Evolutionary conservation across 257 asterid species (phyloP).

Genomic region (Linaria vulgaris): DNA sequence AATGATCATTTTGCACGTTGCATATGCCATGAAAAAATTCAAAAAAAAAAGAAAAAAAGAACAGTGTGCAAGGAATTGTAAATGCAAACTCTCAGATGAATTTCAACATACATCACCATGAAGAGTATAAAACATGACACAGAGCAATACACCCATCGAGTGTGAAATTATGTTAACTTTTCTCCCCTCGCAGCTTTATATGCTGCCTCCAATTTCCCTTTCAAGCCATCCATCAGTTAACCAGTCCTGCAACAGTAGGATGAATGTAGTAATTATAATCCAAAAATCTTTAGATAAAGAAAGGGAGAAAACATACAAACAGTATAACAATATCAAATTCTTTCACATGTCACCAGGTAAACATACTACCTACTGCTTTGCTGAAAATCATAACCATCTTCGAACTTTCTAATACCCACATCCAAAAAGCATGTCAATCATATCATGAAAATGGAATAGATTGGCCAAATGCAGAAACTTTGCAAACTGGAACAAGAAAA

Average conservation of each 20-base stretch:
- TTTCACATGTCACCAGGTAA: slow-evolving; percentile 1
- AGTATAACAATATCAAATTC: too few species aligned
- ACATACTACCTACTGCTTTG: slow-evolving; percentile 85
- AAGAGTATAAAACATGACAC: slow-evolving; percentile 67
- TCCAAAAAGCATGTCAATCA: slow-evolving; percentile 94
- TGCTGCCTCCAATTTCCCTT: slow-evolving; percentile 69
- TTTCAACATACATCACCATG: slow-evolving; percentile 63
- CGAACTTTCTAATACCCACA: slow-evolving; percentile 90
- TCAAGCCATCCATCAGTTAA: slow-evolving; percentile 67
- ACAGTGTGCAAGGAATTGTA: not conserved
- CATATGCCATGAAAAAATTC: not conserved
- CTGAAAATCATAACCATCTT: slow-evolving; percentile 93
- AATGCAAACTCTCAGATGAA: slow-evolving; percentile 9
- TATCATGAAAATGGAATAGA: slow-evolving; percentile 94
- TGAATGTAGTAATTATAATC: not conserved
- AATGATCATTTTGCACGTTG: too few species aligned
- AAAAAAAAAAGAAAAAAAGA: too few species aligned
- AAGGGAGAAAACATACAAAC: too few species aligned
- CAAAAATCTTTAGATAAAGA: too few species aligned
- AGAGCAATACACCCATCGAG: slow-evolving; percentile 92
- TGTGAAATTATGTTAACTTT: slow-evolving; percentile 84
- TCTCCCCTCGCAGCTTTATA: slow-evolving; percentile 91
- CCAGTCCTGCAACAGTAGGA: slow-evolving; percentile 55
- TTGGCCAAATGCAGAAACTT: slow-evolving; percentile 61
- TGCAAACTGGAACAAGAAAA: slow-evolving; percentile 56